phyloP scores from a whole-genome alignment of 2,329 filamentous ascomycete genomes.

The Talaromyces sp. region DNA sequence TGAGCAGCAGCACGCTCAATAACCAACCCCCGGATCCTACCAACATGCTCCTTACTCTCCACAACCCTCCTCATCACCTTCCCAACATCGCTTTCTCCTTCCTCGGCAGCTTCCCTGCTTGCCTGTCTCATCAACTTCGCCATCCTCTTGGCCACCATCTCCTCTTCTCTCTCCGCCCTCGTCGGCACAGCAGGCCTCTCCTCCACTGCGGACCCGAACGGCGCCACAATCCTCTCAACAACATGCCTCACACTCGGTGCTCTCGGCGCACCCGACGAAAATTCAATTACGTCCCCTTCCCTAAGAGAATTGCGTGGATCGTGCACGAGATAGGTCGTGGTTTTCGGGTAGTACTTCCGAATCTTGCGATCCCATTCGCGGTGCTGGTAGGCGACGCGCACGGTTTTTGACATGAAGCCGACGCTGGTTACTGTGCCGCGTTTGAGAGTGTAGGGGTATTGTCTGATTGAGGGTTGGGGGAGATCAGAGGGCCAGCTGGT shows the following conservation, averaged over 20 bases:
- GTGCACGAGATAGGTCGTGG: slow-evolving; percentile 34
- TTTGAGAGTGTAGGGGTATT: slow-evolving; percentile 35
- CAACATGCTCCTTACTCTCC: slow-evolving; percentile 25
- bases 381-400: slow-evolving; percentile 36
- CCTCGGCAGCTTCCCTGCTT: slow-evolving; percentile 23
- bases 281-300: slow-evolving; percentile 45
- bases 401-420: slow-evolving; percentile 42
- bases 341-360: slow-evolving; percentile 37
- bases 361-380: slow-evolving; percentile 36
- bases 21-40: slow-evolving; percentile 32
- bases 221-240: slow-evolving; percentile 42
- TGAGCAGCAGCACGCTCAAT: slow-evolving; percentile 22
- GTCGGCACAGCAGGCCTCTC: slow-evolving; percentile 37
- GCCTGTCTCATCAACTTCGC: slow-evolving; percentile 34
- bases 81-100: slow-evolving; percentile 26
- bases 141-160: slow-evolving; percentile 30
- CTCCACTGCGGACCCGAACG: slow-evolving; percentile 37
- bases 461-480: slow-evolving; percentile 29
- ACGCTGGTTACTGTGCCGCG: slow-evolving; percentile 42
- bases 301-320: slow-evolving; percentile 43
- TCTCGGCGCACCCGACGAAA: slow-evolving; percentile 40
- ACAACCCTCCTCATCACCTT: slow-evolving; percentile 17
- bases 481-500: background rate
- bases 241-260: slow-evolving; percentile 40
- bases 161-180: slow-evolving; percentile 33